Evolutionary conservation across 2,329 filamentous ascomycete species (phyloP).

Genomic region (Aspergillus calidoustus): DNA sequence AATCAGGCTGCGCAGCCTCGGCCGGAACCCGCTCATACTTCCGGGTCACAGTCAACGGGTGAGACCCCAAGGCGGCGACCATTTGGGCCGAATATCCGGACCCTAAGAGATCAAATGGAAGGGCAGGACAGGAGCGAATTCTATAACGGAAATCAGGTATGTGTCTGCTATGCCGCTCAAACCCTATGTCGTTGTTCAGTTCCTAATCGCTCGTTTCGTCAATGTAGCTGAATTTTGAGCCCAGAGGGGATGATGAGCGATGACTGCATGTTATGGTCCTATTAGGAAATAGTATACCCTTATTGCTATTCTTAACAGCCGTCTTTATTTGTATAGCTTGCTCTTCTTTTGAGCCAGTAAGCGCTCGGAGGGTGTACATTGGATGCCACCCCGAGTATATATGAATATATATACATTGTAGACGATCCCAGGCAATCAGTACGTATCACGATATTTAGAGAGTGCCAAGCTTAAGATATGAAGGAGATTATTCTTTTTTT

Average conservation of each 20-base stretch:
- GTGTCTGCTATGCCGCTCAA: conserved; percentile 30
- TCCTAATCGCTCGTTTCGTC: background rate
- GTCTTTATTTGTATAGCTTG: background rate
- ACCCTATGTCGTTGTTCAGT: background rate
- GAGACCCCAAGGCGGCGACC: conserved; percentile 22
- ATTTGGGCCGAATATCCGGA: conserved; percentile 51
- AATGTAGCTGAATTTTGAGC: conserved; percentile 30
- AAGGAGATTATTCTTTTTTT: conserved; percentile 26
- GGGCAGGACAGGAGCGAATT: conserved; percentile 68
- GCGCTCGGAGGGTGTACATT: too few relatives aligned
- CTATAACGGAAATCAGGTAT: conserved; percentile 90
- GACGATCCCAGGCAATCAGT: background rate
- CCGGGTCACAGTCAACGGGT: conserved; percentile 10
- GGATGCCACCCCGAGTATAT: too few relatives aligned
- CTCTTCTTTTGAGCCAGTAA: background rate
- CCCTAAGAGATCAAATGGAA: conserved; percentile 59
- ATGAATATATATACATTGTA: too few relatives aligned
- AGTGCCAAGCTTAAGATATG: background rate
- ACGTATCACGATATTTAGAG: background rate
- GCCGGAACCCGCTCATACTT: conserved; percentile 13
- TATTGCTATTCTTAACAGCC: background rate
- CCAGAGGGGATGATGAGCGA: conserved; percentile 22
- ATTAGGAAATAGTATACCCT: background rate
- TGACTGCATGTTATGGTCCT: background rate
- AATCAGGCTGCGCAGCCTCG: conserved; percentile 22